These are phyloP conservation scores for Gaeumannomyces sp. DNA, from an alignment of 2,329 filamentous ascomycete genomes.

Conservation along the genomic window DNA sequence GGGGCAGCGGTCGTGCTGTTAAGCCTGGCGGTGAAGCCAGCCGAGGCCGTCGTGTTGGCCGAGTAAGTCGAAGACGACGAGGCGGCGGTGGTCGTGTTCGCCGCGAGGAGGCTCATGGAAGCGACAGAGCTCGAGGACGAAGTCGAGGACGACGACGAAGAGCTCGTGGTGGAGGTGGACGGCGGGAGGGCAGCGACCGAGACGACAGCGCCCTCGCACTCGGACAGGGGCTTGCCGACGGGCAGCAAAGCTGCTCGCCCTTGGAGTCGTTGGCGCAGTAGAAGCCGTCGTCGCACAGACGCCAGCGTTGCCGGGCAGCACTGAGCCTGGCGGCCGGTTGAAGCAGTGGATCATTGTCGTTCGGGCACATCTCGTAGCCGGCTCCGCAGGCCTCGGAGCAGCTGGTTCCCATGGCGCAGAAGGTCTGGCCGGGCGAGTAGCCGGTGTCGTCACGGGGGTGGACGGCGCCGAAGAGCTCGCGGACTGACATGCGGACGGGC, in stretches of 20 bases:
- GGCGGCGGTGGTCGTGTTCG: background rate
- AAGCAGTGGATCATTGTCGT: constrained; percentile 51
- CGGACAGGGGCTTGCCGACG: constrained; percentile 42
- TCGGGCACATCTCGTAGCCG: constrained; percentile 41
- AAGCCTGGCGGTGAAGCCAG: background rate
- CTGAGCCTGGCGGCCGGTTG: constrained; percentile 41
- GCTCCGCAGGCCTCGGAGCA: constrained; percentile 51
- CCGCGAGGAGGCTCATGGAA: background rate
- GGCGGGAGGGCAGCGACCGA: constrained; percentile 36
- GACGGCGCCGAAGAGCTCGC: constrained; percentile 28
- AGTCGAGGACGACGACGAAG: constrained; percentile 7
- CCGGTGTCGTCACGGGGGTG: constrained; percentile 33
- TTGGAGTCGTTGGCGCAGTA: constrained; percentile 50
- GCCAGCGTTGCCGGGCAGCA: constrained; percentile 53
- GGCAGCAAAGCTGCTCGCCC: constrained; percentile 54
- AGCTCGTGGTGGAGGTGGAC: constrained; percentile 21
- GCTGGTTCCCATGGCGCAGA: constrained; percentile 43
- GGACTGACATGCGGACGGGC: constrained; percentile 29
- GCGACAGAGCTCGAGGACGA: background rate
- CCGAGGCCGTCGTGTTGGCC: background rate
- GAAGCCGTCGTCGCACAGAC: constrained; percentile 55
- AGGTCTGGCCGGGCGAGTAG: constrained; percentile 42
- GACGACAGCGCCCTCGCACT: constrained; percentile 50
- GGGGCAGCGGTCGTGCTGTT: background rate
- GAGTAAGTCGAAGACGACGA: background rate